Conservation (phyloP, 169 alveolate genomes). For the Toxoplasma gondii region DNA sequence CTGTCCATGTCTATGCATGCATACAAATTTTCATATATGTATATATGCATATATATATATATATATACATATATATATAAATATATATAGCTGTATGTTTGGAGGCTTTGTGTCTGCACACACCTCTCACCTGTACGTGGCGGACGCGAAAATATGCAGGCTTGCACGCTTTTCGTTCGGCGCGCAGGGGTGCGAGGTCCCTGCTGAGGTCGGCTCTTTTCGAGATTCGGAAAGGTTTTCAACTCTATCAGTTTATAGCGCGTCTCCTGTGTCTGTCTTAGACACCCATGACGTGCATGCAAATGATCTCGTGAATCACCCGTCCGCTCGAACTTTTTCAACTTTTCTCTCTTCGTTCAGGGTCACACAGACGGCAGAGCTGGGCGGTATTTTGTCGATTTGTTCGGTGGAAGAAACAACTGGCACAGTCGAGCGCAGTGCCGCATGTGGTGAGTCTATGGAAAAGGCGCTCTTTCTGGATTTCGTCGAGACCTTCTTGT, state of each 20-base stretch:
- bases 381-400: constrained; percentile 68
- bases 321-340: background rate
- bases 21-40: no score
- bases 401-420: constrained; percentile 71
- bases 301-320: no score
- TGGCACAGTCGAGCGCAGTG: constrained; percentile 74
- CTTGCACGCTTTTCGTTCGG: background rate
- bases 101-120: no score
- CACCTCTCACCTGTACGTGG: no score
- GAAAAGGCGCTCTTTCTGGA: background rate
- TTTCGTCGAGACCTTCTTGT: background rate
- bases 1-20: no score
- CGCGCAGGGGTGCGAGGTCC: background rate
- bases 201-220: background rate
- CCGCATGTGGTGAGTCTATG: constrained; percentile 67
- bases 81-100: background rate
- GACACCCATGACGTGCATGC: constrained; percentile 70
- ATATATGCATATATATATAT: no score
- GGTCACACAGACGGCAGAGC: constrained; percentile 48
- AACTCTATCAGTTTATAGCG: background rate
- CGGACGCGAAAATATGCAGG: no score
- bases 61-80: no score
- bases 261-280: constrained; percentile 62
- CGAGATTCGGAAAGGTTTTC: background rate
- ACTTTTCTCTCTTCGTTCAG: background rate